Evolutionary conservation across 768 basidiomycete species (phyloP), one percentile per base, ranked within the genome.

Genomic region (Leccinum ochraceum): DNA sequence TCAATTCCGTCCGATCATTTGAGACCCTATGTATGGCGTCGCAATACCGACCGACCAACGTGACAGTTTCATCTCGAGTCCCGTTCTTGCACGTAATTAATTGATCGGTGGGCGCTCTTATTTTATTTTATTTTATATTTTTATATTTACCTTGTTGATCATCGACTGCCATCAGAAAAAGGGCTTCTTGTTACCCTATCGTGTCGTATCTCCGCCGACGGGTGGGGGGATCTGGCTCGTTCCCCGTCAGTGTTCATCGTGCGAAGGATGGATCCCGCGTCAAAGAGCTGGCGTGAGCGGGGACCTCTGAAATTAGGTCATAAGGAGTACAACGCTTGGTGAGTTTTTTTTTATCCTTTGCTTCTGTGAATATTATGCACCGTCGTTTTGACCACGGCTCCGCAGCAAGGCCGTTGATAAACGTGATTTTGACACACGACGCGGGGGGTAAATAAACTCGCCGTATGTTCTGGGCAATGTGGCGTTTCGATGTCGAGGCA

Each of bases 171-270:
- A 14, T 36, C 42, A 53, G 34, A 53, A 11, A 36, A 5, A 24
- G 34, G 56, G 26, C 26, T 54, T 53, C 54, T 54, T 17, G 48
- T 44, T 44, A 57, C 52, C 54, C 11, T 37, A 57, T 53, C 30
- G 16, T 11, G 26, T 24, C 61, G 52, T 60, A 66, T 69, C 66
- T 71, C 67, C 67, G 66, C 59, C 59, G 44, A 48, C 26, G 44
- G 17, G 16, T 44, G n/a, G 56, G 48, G 51, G 57, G 13, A 65
- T 67, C 60, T 64, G 42, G 11, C 26, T 9, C 26, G 44, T 30
- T 53, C 17, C n/a, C 51, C n/a, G 39, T 68, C 37, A 26, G 17
- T 34, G n/a, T 28, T 14, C 16, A 22, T 34, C 16, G 22, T 34
- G 32, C 20, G 36, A 48, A 42, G 39, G 37, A 48, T 14, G 30